Evolutionary conservation across 306 rosid species (phyloP).

Genomic region (Astragalus membranaceus): DNA sequence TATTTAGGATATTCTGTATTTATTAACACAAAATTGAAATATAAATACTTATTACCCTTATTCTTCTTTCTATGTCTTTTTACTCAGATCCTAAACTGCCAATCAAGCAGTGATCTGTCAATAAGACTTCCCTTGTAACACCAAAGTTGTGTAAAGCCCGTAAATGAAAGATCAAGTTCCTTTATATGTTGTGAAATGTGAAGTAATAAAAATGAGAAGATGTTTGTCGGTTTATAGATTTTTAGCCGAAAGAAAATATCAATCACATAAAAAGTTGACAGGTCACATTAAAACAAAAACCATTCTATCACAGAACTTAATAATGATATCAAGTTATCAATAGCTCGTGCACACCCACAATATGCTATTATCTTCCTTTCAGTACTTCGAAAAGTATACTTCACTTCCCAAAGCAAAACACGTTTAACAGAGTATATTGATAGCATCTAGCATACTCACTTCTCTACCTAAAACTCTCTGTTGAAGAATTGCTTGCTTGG

Average conservation of each 20-base stretch:
- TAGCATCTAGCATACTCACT: constrained; percentile 41
- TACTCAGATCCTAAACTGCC: neutral
- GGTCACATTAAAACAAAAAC: constrained; percentile 2
- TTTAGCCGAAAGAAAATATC: neutral
- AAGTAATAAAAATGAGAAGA: constrained; percentile 2
- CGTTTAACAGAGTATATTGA: constrained; percentile 8
- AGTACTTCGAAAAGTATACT: neutral
- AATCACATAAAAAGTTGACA: neutral
- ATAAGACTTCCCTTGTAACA: constrained; percentile 8
- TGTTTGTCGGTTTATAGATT: neutral
- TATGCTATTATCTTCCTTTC: neutral
- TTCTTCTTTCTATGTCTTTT: neutral
- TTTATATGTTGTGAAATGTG: neutral
- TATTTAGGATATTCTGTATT: constrained; percentile 5
- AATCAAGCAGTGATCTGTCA: neutral
- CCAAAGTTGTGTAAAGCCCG: constrained; percentile 1
- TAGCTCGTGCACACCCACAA: neutral
- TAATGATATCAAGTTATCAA: constrained; percentile 8
- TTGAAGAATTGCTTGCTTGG: constrained; percentile 82
- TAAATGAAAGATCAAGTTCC: neutral
- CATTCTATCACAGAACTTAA: neutral
- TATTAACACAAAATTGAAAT: neutral
- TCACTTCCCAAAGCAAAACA: neutral
- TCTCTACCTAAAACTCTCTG: constrained; percentile 84
- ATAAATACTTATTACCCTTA: constrained; percentile 6